Evolutionary conservation across 768 basidiomycete genomes (phyloP).

Genomic region (Leccinum imitatum): DNA sequence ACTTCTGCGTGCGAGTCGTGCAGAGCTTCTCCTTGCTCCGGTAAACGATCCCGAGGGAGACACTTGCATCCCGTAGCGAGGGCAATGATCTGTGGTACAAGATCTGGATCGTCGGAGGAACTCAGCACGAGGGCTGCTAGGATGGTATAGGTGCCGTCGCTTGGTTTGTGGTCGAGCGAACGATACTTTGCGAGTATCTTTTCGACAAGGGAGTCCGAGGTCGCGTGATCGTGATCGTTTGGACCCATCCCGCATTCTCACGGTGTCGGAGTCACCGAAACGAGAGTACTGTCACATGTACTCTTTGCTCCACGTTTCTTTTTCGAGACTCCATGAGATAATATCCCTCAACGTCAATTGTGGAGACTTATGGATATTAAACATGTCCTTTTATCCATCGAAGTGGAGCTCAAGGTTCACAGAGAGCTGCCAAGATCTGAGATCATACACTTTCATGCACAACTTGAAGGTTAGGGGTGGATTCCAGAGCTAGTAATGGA

Average conservation of each 20-base stretch:
- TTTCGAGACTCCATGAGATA: too few species aligned
- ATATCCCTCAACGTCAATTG: background rate
- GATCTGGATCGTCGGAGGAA: constrained; percentile 21
- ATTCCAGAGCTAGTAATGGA: background rate
- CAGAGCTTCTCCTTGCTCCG: constrained; percentile 69
- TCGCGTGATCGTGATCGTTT: constrained; percentile 1
- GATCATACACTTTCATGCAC: background rate
- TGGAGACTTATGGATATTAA: background rate
- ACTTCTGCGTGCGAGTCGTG: constrained; percentile 94
- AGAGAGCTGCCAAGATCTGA: background rate
- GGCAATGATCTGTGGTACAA: constrained; percentile 55
- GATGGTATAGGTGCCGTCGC: constrained; percentile 58
- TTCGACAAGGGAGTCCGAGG: constrained; percentile 33
- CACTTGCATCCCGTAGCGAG: constrained; percentile 86
- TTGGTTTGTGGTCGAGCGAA: constrained; percentile 49
- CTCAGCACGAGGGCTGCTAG: constrained; percentile 57
- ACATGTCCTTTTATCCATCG: background rate
- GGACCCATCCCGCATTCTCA: constrained; percentile 6
- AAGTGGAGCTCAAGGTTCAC: background rate
- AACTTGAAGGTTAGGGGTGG: background rate
- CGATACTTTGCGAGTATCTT: constrained; percentile 45
- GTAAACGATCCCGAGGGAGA: constrained; percentile 61
- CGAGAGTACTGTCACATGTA: background rate
- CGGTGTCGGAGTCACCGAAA: background rate
- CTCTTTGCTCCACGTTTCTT: too few species aligned